Percentiles rank a stretch among this genome's conserved stretches.
Evolutionary conservation across 371 early-diverging fungal genomes (phyloP).

Genomic region (Mucor circinelloides): DNA sequence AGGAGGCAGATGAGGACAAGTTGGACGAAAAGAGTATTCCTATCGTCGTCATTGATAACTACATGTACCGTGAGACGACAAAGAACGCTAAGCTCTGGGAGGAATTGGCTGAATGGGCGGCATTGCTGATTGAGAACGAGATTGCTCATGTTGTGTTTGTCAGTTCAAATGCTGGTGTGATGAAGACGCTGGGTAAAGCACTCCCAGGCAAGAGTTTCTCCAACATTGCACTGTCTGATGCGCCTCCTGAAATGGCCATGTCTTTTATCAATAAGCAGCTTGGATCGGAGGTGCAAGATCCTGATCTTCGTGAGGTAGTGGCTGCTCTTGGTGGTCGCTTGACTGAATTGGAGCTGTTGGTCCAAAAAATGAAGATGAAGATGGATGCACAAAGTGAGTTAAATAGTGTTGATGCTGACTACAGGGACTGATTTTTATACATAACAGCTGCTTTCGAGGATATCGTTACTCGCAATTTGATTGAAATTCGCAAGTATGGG

Average conservation of each 20-base stretch:
- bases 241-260: conserved; percentile 65
- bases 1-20: conserved; percentile 20
- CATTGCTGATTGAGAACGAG: conserved; percentile 71
- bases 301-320: conserved; percentile 58
- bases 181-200: conserved; percentile 74
- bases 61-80: conserved; percentile 72
- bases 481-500: conserved; percentile 86
- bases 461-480: conserved; percentile 73
- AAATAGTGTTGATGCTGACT: neutral
- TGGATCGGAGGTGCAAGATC: conserved; percentile 46
- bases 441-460: conserved; percentile 78
- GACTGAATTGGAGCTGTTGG: conserved; percentile 83
- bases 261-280: conserved; percentile 65
- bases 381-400: conserved; percentile 60
- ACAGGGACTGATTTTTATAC: neutral
- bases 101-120: conserved; percentile 78
- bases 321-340: conserved; percentile 85
- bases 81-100: conserved; percentile 66
- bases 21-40: conserved; percentile 60
- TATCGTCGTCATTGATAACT: conserved; percentile 88
- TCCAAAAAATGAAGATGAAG: conserved; percentile 83
- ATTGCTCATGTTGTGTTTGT: conserved; percentile 93
- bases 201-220: conserved; percentile 81
- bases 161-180: conserved; percentile 73
- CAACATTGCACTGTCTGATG: conserved; percentile 70